phyloP scores from a whole-genome alignment of 305 asterid species.

The Solanum hybrid region DNA sequence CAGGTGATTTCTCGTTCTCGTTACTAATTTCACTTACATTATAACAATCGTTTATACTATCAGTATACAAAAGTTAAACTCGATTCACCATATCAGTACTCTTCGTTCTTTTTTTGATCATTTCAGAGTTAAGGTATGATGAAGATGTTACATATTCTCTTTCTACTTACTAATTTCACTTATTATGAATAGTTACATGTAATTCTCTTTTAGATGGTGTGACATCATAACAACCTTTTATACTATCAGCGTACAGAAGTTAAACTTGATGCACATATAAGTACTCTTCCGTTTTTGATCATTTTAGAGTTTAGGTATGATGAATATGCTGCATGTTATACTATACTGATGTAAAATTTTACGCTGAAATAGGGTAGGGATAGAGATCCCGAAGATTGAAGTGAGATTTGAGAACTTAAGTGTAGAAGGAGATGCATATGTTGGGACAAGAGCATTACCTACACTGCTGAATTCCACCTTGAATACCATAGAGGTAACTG shows the following conservation, averaged over 20 bases:
- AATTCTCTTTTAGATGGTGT: neutral
- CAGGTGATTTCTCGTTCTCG: constrained; percentile 24
- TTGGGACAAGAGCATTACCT: constrained; percentile 74
- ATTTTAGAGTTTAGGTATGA: neutral
- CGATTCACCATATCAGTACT: neutral
- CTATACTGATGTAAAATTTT: neutral
- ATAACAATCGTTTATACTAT: neutral
- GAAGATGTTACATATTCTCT: neutral
- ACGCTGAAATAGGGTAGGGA: constrained; percentile 45
- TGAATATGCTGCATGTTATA: neutral
- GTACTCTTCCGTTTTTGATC: neutral
- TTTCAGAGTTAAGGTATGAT: neutral
- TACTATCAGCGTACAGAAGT: neutral
- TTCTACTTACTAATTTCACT: neutral
- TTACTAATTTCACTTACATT: neutral
- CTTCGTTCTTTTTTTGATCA: neutral
- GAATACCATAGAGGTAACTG: constrained; percentile 54
- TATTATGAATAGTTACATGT: neutral
- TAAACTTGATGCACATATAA: neutral
- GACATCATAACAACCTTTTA: neutral
- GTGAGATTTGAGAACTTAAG: constrained; percentile 57
- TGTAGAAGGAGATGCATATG: constrained; percentile 69
- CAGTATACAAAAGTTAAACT: neutral
- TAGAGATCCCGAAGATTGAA: constrained; percentile 71
- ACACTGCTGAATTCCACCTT: constrained; percentile 63